Conservation (phyloP, 352 stramenopile genomes). For the Phytophthora hibernalis region DNA sequence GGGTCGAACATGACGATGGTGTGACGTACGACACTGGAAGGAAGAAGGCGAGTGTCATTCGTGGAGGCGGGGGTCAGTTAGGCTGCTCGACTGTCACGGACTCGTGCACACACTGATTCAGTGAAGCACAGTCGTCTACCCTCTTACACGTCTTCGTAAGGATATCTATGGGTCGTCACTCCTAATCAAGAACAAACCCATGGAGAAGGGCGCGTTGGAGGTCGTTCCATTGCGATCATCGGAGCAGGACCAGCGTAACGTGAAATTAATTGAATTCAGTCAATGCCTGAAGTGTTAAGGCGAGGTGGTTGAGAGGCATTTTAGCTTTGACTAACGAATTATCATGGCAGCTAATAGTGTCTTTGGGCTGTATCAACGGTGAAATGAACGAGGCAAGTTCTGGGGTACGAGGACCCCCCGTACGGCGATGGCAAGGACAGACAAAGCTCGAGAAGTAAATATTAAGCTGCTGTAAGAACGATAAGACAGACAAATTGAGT, state of each 20-base stretch:
- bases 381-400: too few species aligned
- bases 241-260: background rate
- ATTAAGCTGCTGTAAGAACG: too few species aligned
- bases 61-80: constrained; percentile 72
- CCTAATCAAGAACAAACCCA: constrained; percentile 85
- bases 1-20: constrained; percentile 40
- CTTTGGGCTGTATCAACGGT: too few species aligned
- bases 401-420: too few species aligned
- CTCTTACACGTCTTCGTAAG: constrained; percentile 68
- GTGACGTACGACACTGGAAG: constrained; percentile 65
- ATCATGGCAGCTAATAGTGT: too few species aligned
- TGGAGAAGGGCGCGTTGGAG: constrained; percentile 74
- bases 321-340: too few species aligned
- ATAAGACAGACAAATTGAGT: too few species aligned
- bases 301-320: background rate
- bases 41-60: constrained; percentile 74
- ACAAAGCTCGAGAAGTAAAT: too few species aligned
- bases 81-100: constrained; percentile 79
- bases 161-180: constrained; percentile 71
- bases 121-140: constrained; percentile 68
- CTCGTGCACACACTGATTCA: constrained; percentile 71
- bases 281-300: too few species aligned
- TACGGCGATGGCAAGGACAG: too few species aligned
- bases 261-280: constrained; percentile 18
- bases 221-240: constrained; percentile 41